Percentiles rank a stretch among this genome's conserved stretches.
Evolutionary conservation across 768 basidiomycete species (phyloP).

Genomic region (Tremella yokohamensis): DNA sequence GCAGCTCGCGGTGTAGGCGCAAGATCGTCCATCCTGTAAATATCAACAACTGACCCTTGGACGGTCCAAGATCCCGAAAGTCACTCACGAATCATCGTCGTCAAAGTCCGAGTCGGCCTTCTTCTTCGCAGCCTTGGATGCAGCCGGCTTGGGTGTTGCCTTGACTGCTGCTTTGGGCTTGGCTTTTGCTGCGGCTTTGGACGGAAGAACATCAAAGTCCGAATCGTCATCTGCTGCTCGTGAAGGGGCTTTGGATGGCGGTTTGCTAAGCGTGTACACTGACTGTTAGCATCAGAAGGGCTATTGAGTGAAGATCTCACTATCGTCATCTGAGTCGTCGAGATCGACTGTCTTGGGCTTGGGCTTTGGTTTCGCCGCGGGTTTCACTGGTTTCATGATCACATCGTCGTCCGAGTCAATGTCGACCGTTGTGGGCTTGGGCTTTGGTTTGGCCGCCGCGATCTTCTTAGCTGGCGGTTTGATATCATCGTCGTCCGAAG

Average conservation of each 20-base stretch:
- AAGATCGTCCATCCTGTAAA: conserved; percentile 24
- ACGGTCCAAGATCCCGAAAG: no score
- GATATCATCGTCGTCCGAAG: conserved; percentile 34
- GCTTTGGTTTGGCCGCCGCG: conserved; percentile 33
- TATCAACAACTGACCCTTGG: not conserved
- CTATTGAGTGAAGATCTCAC: conserved; percentile 14
- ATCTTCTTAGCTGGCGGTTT: conserved; percentile 50
- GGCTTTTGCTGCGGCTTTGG: not conserved
- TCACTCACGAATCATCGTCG: conserved; percentile 32
- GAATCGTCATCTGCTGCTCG: conserved; percentile 24
- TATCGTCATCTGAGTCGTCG: conserved; percentile 37
- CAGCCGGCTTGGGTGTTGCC: not conserved
- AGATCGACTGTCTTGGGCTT: conserved; percentile 31
- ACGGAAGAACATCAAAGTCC: conserved; percentile 15
- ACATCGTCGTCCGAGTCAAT: conserved; percentile 38
- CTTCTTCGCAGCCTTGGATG: conserved; percentile 22
- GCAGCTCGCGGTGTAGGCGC: conserved; percentile 26
- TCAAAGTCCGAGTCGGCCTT: conserved; percentile 42
- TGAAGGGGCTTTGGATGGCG: conserved; percentile 22
- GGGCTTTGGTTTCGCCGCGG: conserved; percentile 20
- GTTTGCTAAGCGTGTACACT: conserved; percentile 24
- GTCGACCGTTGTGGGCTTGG: conserved; percentile 28
- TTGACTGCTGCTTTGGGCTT: not conserved
- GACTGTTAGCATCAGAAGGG: not conserved
- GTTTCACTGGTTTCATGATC: conserved; percentile 13